These are phyloP conservation scores for Tricholoma hemisulphureum DNA, from an alignment of 768 basidiomycete species.

Conservation along the genomic window DNA sequence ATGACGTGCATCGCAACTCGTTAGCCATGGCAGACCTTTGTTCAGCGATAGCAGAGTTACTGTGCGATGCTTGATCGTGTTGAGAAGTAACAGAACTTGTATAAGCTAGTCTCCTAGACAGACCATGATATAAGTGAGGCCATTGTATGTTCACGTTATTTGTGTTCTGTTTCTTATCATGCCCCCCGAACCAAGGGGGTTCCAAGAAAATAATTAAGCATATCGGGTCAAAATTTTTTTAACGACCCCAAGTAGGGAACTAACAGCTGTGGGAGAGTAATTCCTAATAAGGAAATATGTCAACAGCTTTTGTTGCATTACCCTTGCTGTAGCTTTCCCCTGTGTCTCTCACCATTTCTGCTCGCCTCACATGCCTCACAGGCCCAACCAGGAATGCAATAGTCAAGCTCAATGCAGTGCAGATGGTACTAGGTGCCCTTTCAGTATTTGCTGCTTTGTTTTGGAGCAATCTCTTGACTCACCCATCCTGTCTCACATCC, in stretches of 20 bases:
- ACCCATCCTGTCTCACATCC: not conserved
- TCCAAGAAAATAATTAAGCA: slow-evolving; percentile 8
- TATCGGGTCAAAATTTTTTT: not conserved
- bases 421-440: not conserved
- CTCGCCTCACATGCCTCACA: not conserved
- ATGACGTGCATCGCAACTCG: too few species aligned
- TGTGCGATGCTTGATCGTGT: too few species aligned
- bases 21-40: too few species aligned
- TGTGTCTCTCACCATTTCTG: not conserved
- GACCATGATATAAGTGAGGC: too few species aligned
- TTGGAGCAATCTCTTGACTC: not conserved
- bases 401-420: not conserved
- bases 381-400: not conserved
- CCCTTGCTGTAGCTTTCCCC: not conserved
- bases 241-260: not conserved
- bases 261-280: not conserved
- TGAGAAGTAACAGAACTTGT: too few species aligned
- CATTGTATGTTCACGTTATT: too few species aligned
- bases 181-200: slow-evolving; percentile 24
- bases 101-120: too few species aligned
- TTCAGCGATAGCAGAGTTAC: too few species aligned
- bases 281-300: not conserved
- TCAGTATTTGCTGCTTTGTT: not conserved
- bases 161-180: too few species aligned
- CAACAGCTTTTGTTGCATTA: not conserved